Conservation (phyloP, 306 rosid species). For the barrel medic (Medicago truncatula) region DNA sequence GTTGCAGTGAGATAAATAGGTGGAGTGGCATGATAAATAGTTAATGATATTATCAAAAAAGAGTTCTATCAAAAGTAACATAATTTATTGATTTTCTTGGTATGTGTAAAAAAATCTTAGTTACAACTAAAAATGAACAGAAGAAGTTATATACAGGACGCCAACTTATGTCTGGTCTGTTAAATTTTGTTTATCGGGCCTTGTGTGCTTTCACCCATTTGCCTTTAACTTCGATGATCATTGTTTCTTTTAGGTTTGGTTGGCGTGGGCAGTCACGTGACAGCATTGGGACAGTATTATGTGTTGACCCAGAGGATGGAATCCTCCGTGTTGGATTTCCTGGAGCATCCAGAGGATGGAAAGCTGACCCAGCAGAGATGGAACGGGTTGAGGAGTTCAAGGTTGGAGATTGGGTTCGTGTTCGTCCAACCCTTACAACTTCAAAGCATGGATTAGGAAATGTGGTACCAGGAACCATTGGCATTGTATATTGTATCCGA, state of each 20-base stretch:
- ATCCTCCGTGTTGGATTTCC: constrained; percentile 99
- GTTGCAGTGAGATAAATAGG: too few species aligned
- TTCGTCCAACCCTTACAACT: constrained; percentile 94
- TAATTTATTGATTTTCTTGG: too few species aligned
- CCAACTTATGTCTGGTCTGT: neutral
- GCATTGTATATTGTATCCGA: constrained; percentile 92
- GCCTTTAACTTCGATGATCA: constrained; percentile 29
- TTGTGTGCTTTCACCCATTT: constrained; percentile 28
- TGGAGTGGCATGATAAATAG: too few species aligned
- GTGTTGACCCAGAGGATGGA: constrained; percentile 92
- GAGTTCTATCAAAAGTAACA: too few species aligned
- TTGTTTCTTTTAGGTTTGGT: constrained; percentile 73
- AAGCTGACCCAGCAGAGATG: constrained; percentile 99
- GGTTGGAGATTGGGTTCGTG: constrained; percentile 98
- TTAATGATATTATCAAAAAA: too few species aligned
- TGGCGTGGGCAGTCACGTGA: constrained; percentile 99
- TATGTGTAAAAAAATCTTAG: too few species aligned
- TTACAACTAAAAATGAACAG: too few species aligned
- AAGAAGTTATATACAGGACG: neutral
- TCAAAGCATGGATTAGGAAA: constrained; percentile 98
- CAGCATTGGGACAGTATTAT: constrained; percentile 95
- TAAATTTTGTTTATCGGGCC: constrained; percentile 33
- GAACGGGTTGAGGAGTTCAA: constrained; percentile 98
- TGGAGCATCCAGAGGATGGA: constrained; percentile 99
- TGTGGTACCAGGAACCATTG: constrained; percentile 99